Conservation (phyloP, 768 basidiomycete genomes). For the Lyophyllum shimeji region DNA sequence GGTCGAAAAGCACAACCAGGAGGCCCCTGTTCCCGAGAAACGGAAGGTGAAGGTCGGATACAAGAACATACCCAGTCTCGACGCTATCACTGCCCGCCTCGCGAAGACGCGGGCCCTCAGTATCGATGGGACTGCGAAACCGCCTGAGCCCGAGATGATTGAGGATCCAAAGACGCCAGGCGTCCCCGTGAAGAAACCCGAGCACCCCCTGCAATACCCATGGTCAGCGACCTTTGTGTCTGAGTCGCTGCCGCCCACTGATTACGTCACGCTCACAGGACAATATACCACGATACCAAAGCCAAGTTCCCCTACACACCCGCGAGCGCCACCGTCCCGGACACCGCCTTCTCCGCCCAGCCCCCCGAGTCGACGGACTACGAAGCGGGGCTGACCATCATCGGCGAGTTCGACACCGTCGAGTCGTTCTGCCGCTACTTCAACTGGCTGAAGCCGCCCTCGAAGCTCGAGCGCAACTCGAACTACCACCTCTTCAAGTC, state of each 20-base stretch:
- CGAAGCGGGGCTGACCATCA: conserved; percentile 81
- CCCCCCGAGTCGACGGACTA: conserved; percentile 72
- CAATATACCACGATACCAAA: conserved; percentile 89
- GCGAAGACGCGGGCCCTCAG: conserved; percentile 69
- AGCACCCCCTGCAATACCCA: conserved; percentile 81
- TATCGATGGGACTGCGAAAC: conserved; percentile 62
- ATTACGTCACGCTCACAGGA: conserved; percentile 47
- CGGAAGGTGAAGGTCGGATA: conserved; percentile 59
- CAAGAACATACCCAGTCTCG: conserved; percentile 85
- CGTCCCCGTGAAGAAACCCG: conserved; percentile 65
- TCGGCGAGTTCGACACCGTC: conserved; percentile 90
- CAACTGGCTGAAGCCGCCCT: conserved; percentile 93
- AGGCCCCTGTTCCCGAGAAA: conserved; percentile 33
- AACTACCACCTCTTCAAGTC: conserved; percentile 97
- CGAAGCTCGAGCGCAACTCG: conserved; percentile 82
- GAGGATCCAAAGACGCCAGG: conserved; percentile 85
- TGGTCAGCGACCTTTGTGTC: conserved; percentile 51
- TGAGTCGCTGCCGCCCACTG: neutral
- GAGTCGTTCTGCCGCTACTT: conserved; percentile 90
- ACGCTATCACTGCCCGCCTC: conserved; percentile 80
- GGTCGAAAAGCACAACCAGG: conserved; percentile 62
- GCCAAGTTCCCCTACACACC: conserved; percentile 63
- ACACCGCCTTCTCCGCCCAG: conserved; percentile 31
- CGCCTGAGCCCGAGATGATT: conserved; percentile 76
- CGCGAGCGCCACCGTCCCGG: conserved; percentile 29